A percentile compares a stretch with the other conserved stretches of the same genome.
Evolutionary conservation across 2,329 filamentous ascomycete genomes (phyloP).

Genomic region (Ceratocystis cubensis): DNA sequence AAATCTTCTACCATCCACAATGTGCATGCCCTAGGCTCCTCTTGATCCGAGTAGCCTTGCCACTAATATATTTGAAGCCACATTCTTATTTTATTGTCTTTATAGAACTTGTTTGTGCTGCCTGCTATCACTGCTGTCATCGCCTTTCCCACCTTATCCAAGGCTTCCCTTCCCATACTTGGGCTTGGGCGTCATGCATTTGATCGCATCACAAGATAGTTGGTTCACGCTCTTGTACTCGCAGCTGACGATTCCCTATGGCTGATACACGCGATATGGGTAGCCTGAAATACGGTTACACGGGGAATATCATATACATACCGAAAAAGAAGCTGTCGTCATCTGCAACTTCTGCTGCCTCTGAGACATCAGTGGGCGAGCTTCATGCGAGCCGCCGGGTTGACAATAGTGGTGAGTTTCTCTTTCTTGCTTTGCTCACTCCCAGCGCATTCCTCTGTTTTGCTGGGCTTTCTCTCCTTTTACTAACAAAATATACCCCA

Average conservation of each 20-base stretch:
- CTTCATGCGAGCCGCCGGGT: conserved; percentile 11
- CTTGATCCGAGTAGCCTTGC: background rate
- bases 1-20: background rate
- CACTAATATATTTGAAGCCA: background rate
- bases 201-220: conserved; percentile 6
- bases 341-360: too few relatives aligned
- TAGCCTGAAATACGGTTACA: conserved; percentile 19
- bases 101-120: too few relatives aligned
- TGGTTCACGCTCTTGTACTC: conserved; percentile 12
- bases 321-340: background rate
- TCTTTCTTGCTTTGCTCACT: background rate
- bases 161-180: background rate
- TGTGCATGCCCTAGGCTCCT: background rate
- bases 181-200: conserved; percentile 19
- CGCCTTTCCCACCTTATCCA: background rate
- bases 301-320: conserved; percentile 17
- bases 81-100: too few relatives aligned
- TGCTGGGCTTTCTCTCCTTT: background rate
- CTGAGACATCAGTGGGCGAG: conserved; percentile 9
- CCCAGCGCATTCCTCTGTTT: background rate
- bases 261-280: conserved; percentile 16
- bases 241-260: conserved; percentile 16
- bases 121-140: background rate
- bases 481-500: background rate
- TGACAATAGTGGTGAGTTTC: conserved; percentile 13